These are phyloP conservation scores for Suillus lakei DNA, from an alignment of 768 basidiomycete species.

Conservation along the genomic window DNA sequence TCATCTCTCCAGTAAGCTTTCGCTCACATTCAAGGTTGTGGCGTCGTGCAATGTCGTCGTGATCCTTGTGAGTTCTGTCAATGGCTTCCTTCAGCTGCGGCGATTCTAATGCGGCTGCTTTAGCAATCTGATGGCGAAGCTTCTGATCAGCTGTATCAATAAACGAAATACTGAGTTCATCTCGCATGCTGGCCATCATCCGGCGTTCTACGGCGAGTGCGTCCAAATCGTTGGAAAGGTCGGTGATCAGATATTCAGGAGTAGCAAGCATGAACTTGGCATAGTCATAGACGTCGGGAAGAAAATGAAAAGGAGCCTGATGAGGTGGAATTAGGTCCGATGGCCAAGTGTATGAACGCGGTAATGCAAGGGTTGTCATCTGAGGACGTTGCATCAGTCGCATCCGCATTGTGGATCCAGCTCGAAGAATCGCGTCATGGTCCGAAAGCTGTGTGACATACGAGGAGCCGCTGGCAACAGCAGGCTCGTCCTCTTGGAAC, in stretches of 20 bases:
- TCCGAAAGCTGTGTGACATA: conserved; percentile 44
- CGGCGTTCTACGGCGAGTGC: conserved; percentile 75
- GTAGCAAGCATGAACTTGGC: conserved; percentile 97
- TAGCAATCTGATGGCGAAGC: conserved; percentile 79
- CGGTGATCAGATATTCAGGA: conserved; percentile 77
- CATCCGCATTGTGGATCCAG: conserved; percentile 75
- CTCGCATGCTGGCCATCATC: conserved; percentile 65
- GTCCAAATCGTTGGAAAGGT: conserved; percentile 73
- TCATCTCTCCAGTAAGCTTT: conserved; percentile 25
- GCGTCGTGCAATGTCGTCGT: conserved; percentile 57
- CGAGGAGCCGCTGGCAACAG: conserved; percentile 44
- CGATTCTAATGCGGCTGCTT: conserved; percentile 77
- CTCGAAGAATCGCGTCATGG: conserved; percentile 46
- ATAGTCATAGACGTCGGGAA: conserved; percentile 87
- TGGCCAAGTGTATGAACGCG: conserved; percentile 91
- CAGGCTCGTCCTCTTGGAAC: conserved; percentile 33
- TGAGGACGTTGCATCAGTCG: conserved; percentile 91
- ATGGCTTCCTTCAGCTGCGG: conserved; percentile 65
- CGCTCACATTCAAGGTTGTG: conserved; percentile 19
- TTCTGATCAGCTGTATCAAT: conserved; percentile 79
- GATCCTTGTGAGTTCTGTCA: conserved; percentile 62
- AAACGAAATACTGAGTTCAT: conserved; percentile 79
- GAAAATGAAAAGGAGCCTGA: conserved; percentile 94
- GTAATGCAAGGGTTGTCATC: conserved; percentile 93
- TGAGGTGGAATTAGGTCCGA: conserved; percentile 91